Evolutionary conservation across 257 asterid species (phyloP).

Genomic region (Plantago ovata): DNA sequence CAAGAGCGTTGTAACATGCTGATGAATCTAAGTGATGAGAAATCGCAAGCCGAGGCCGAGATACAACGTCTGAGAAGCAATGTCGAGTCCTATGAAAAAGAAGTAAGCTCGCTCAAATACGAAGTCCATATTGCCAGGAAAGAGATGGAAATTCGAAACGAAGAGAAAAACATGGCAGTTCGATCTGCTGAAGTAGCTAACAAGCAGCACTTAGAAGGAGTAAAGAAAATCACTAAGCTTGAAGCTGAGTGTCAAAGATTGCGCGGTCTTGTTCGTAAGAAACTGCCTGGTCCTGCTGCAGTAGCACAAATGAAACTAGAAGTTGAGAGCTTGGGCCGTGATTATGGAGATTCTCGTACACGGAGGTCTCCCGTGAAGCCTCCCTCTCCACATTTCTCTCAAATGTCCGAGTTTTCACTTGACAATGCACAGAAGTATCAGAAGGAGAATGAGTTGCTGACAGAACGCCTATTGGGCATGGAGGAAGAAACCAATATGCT

Average conservation of each 20-base stretch:
- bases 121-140: slow-evolving; percentile 77
- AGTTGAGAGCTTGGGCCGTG: slow-evolving; percentile 80
- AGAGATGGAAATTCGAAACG: slow-evolving; percentile 88
- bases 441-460: slow-evolving; percentile 71
- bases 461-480: slow-evolving; percentile 73
- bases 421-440: slow-evolving; percentile 60
- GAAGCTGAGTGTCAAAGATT: slow-evolving; percentile 97
- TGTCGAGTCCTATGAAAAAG: slow-evolving; percentile 69
- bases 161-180: slow-evolving; percentile 89
- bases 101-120: slow-evolving; percentile 72
- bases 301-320: slow-evolving; percentile 97
- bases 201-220: slow-evolving; percentile 92
- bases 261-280: slow-evolving; percentile 91
- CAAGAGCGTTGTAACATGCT: slow-evolving; percentile 92
- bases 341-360: slow-evolving; percentile 66
- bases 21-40: slow-evolving; percentile 73
- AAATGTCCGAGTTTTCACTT: slow-evolving; percentile 54
- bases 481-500: slow-evolving; percentile 96
- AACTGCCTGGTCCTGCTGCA: slow-evolving; percentile 97
- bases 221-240: slow-evolving; percentile 83
- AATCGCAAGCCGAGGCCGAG: slow-evolving; percentile 74
- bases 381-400: slow-evolving; percentile 54
- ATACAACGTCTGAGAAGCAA: slow-evolving; percentile 60
- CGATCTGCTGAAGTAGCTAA: slow-evolving; percentile 93
- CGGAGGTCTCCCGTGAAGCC: slow-evolving; percentile 79